Percentiles rank a stretch among this genome's conserved stretches.
phyloP scores from a whole-genome alignment of 352 stramenopile species.

The Globisporangium paroecandrum region DNA sequence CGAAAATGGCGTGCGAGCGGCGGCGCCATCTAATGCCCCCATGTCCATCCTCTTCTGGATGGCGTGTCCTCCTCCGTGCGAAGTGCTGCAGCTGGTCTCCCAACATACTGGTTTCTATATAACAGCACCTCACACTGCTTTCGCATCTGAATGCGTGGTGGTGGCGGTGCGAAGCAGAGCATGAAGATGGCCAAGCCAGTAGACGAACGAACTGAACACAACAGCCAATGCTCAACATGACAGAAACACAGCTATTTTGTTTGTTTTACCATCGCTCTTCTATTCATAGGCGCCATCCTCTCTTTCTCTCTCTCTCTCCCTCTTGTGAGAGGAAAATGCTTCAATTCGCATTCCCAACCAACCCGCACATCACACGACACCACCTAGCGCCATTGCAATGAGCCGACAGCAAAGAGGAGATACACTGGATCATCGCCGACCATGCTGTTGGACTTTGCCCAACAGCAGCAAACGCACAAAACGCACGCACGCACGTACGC shows the following conservation, averaged over 20 bases:
- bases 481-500: not conserved
- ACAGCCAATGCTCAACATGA: not conserved
- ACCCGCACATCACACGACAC: too few species aligned
- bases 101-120: not conserved
- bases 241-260: conserved; percentile 12
- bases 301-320: not conserved
- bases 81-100: not conserved
- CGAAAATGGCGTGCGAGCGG: not conserved
- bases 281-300: conserved; percentile 1
- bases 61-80: not conserved
- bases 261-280: conserved; percentile 3
- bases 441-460: not conserved
- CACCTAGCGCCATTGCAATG: not conserved
- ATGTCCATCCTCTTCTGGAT: not conserved
- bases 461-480: not conserved
- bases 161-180: not conserved
- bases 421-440: not conserved
- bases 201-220: not conserved
- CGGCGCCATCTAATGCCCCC: not conserved
- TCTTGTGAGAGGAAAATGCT: not conserved
- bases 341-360: conserved; percentile 3
- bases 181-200: not conserved
- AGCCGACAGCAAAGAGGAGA: not conserved
- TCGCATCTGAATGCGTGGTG: not conserved
- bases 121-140: not conserved